Base-by-base conservation (phyloP, 768 basidiomycete species). In the Rubroboletus satanas region DNA sequence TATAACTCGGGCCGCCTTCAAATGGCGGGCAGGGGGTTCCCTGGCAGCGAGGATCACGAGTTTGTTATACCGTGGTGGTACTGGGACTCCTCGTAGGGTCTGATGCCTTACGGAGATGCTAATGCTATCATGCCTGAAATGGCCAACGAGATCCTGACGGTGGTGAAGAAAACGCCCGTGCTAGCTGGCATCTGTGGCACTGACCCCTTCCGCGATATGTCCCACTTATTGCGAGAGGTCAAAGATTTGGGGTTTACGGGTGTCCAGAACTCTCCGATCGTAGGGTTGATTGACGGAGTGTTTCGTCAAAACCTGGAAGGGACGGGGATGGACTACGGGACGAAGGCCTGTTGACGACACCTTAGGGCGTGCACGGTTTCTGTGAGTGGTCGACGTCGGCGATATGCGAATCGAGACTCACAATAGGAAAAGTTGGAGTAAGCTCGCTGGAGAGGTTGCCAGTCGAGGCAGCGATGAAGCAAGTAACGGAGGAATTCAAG, bases 1-100 rank as follows among this genome's bases (percentile, higher is more conserved):
- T 71, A 69, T 45, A 71, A 62, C 32, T 69, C 68, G 23, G 68
- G 70, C 8, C 66, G 68, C 18, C 62, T 69, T 47, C 62, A 62
- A n/a, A 64, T 64, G 69, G 62, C 67, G 15, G 69, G 60, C n/a
- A 61, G 69, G 38, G 38, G 64, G 69, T n/a, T 68, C 64, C 23
- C 49, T 68, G 36, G 66, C 69, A 32, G 66, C 63, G 52, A 52
- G 69, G 43, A 26, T 12, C 45, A n/a, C 36, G 42, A 31, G 11
- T 41, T 29, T 32, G n/a, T 21, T 49, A 23, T 46, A 33, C 9
- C 15, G 29, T 8, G 21, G 15, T 31, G 17, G 15, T 41, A 21
- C 49, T 46, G 32, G 50, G 42, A 49, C 23, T 33, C 26, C 4
- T 7, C 9, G 15, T 36, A 67, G 57, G 66, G 65, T 38, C 51